A percentile compares a stretch with the other conserved stretches of the same genome.
Evolutionary conservation across 139 green algal genomes (phyloP).

Genomic region (Pedinophyceae sp.): DNA sequence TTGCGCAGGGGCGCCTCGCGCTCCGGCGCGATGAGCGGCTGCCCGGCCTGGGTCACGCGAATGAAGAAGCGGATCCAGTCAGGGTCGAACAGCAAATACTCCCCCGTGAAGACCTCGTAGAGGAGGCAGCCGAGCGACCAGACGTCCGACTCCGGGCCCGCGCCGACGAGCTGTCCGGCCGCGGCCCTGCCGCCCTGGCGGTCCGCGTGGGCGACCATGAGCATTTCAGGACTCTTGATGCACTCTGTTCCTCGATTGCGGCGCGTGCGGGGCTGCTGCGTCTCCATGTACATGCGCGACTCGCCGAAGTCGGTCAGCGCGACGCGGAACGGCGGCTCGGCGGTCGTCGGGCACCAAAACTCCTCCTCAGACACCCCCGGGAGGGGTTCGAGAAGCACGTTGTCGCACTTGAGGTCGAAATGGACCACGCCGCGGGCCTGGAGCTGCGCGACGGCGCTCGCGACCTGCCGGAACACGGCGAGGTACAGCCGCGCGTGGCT

Average conservation of each 20-base stretch:
- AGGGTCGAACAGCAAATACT: constrained; percentile 38
- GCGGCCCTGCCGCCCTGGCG: constrained; percentile 14
- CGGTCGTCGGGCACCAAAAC: constrained; percentile 29
- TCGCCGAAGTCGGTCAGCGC: constrained; percentile 70
- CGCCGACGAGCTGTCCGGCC: constrained; percentile 24
- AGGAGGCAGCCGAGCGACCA: constrained; percentile 71
- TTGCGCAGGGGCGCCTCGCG: background rate
- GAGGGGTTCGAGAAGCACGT: constrained; percentile 52
- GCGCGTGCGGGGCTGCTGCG: background rate
- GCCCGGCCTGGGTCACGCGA: constrained; percentile 20
- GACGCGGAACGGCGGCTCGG: constrained; percentile 21
- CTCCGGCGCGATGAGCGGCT: constrained; percentile 7
- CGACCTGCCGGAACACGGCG: constrained; percentile 23
- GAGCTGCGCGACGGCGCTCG: constrained; percentile 16
- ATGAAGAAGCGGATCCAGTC: constrained; percentile 49
- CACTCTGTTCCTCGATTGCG: constrained; percentile 56
- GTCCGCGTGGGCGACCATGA: constrained; percentile 31
- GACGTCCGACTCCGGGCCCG: constrained; percentile 47
- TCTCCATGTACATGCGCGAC: constrained; percentile 20
- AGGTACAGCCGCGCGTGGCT: constrained; percentile 26
- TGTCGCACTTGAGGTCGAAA: constrained; percentile 80
- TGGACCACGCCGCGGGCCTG: constrained; percentile 42
- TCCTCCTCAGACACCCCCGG: constrained; percentile 29
- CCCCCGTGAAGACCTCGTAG: constrained; percentile 61
- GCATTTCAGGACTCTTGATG: constrained; percentile 74